Percentiles rank a stretch among this genome's conserved stretches.
Conservation (phyloP, 495 filamentous ascomycete species). For the Neurospora sp. region DNA sequence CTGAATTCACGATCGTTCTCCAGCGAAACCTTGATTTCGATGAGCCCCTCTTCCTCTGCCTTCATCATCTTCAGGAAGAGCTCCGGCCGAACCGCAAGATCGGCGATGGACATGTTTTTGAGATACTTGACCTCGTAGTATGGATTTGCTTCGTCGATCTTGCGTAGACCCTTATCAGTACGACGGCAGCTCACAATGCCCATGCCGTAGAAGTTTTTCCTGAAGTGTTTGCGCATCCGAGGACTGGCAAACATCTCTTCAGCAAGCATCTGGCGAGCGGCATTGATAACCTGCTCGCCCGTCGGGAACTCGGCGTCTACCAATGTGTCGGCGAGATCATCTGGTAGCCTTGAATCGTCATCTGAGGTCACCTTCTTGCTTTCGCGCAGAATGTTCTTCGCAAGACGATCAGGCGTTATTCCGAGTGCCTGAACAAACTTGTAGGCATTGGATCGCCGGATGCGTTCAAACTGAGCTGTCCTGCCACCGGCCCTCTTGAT, state of each 20-base stretch:
- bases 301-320: constrained; percentile 64
- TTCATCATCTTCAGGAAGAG: constrained; percentile 92
- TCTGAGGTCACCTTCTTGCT: constrained; percentile 72
- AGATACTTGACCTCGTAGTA: constrained; percentile 99
- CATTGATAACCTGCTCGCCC: constrained; percentile 60
- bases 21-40: constrained; percentile 71
- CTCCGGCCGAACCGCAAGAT: constrained; percentile 74
- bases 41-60: constrained; percentile 83
- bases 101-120: constrained; percentile 68
- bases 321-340: constrained; percentile 74
- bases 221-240: constrained; percentile 78
- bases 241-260: constrained; percentile 86
- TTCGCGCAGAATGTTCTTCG: constrained; percentile 69
- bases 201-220: constrained; percentile 68
- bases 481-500: constrained; percentile 69
- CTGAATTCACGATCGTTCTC: constrained; percentile 65
- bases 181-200: constrained; percentile 76
- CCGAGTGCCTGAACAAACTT: constrained; percentile 80
- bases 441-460: constrained; percentile 69
- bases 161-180: constrained; percentile 87
- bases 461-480: constrained; percentile 66
- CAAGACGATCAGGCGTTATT: constrained; percentile 78
- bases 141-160: constrained; percentile 89
- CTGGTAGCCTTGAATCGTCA: constrained; percentile 63
- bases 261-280: constrained; percentile 77